These are phyloP conservation scores for Helianthus tuberosus DNA, from an alignment of 129 eudicot genomes.

Conservation along the genomic window DNA sequence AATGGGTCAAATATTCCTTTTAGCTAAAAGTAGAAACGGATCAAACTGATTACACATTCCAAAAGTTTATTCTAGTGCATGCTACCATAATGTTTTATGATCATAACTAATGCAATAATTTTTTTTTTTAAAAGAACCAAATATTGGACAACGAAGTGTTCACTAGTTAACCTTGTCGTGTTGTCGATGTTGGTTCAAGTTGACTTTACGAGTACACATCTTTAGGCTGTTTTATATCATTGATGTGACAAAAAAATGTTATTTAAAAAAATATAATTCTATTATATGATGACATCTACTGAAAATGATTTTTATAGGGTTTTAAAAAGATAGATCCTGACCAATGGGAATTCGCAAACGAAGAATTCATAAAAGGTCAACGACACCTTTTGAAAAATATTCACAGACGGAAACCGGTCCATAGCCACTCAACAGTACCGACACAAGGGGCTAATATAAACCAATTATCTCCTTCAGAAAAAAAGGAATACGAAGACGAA, in stretches of 20 bases:
- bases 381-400: constrained; percentile 71
- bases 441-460: constrained; percentile 39
- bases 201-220: neutral
- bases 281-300: neutral
- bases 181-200: neutral
- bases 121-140: neutral
- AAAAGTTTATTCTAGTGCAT: neutral
- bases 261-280: neutral
- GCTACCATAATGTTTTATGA: neutral
- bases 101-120: neutral
- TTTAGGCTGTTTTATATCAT: constrained; percentile 4
- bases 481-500: constrained; percentile 60
- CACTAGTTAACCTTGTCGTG: neutral
- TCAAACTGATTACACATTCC: neutral
- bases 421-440: constrained; percentile 64
- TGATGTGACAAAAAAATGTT: neutral
- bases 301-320: constrained; percentile 47
- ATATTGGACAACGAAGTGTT: neutral
- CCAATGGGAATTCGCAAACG: constrained; percentile 92
- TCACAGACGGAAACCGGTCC: constrained; percentile 81
- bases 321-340: constrained; percentile 81
- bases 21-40: neutral
- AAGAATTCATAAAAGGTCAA: constrained; percentile 73
- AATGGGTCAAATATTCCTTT: neutral
- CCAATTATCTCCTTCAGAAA: constrained; percentile 54